Evolutionary conservation across 139 green algal species (phyloP).

Genomic region (Axilococcus clingmanii): DNA sequence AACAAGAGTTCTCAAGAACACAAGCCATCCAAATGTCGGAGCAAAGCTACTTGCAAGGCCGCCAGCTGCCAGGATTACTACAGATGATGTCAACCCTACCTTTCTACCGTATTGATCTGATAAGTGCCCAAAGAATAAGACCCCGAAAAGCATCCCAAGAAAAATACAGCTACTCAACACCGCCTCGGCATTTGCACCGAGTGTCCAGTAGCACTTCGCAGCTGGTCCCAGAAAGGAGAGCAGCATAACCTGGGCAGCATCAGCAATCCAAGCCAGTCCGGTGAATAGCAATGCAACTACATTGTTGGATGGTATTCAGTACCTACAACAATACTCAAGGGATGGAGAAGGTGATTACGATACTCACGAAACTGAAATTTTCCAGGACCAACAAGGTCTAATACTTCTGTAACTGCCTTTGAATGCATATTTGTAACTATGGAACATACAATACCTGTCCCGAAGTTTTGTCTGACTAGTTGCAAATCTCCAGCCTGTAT

Average conservation of each 20-base stretch:
- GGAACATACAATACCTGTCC: no score
- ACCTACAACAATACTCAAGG: no score
- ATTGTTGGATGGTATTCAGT: no score
- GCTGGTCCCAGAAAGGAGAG: slow-evolving; percentile 67
- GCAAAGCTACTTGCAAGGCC: slow-evolving; percentile 39
- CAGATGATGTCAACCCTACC: slow-evolving; percentile 35
- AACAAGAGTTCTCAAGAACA: slow-evolving; percentile 39
- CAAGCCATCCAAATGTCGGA: slow-evolving; percentile 43
- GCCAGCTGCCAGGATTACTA: slow-evolving; percentile 38
- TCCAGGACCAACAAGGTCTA: no score
- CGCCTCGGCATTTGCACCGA: slow-evolving; percentile 38
- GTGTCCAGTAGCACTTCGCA: slow-evolving; percentile 45
- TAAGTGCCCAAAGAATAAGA: slow-evolving; percentile 51
- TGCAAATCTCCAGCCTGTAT: no score
- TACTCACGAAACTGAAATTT: no score
- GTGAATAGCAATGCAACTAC: no score
- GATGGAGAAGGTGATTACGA: no score
- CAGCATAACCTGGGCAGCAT: slow-evolving; percentile 83
- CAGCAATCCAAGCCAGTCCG: slow-evolving; percentile 61
- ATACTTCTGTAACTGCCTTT: no score
- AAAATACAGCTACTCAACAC: slow-evolving; percentile 57
- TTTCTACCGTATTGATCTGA: slow-evolving; percentile 42
- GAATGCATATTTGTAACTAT: no score
- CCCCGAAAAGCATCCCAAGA: slow-evolving; percentile 61
- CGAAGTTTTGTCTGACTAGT: no score